These are phyloP conservation scores for Venturia nashicola DNA, from an alignment of 2,329 filamentous ascomycete genomes.

Conservation along the genomic window DNA sequence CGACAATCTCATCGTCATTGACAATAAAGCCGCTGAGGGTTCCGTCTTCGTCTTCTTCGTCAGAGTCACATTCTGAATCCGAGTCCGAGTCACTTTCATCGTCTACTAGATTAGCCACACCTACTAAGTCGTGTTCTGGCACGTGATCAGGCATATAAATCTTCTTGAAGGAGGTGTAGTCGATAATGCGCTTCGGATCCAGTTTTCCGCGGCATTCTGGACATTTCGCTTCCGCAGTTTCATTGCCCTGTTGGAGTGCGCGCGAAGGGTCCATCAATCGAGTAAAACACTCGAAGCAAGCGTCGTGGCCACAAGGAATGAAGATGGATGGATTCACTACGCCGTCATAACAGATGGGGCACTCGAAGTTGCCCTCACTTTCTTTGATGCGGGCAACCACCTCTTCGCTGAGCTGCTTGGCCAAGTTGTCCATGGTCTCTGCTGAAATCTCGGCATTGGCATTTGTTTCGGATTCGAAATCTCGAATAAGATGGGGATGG, in stretches of 20 bases:
- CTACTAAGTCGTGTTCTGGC: conserved; percentile 20
- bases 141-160: conserved; percentile 50
- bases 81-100: conserved; percentile 15
- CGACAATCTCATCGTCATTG: conserved; percentile 25
- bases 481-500: conserved; percentile 59
- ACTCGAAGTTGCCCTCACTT: conserved; percentile 52
- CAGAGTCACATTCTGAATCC: conserved; percentile 20
- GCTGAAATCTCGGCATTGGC: conserved; percentile 35
- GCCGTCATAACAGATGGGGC: conserved; percentile 69
- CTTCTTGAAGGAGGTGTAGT: conserved; percentile 60
- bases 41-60: conserved; percentile 27
- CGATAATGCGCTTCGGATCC: conserved; percentile 57
- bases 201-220: conserved; percentile 62
- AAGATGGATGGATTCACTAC: conserved; percentile 65
- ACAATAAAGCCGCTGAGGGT: conserved; percentile 18
- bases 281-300: conserved; percentile 65
- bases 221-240: conserved; percentile 49
- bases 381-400: conserved; percentile 56
- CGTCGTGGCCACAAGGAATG: conserved; percentile 68
- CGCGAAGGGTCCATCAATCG: conserved; percentile 52
- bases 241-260: conserved; percentile 48
- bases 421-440: conserved; percentile 48
- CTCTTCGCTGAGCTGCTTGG: conserved; percentile 43
- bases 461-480: conserved; percentile 33
- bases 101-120: conserved; percentile 14